Conservation (phyloP, 805 yeast species). For the Starmerella stigmatis region DNA sequence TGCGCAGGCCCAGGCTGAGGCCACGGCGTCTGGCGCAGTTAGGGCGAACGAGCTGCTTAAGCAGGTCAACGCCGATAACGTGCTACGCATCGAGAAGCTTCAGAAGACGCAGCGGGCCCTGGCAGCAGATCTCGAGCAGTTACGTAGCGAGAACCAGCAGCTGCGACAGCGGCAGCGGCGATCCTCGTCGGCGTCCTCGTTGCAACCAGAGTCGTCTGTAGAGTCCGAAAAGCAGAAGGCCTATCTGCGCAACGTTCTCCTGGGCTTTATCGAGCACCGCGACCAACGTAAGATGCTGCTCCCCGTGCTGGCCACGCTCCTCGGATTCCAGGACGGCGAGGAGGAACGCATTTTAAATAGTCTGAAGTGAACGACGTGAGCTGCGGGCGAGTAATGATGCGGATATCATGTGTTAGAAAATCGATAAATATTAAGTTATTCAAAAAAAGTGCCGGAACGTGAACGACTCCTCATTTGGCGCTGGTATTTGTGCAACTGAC, state of each 20-base stretch:
- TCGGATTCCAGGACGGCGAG: constrained; percentile 59
- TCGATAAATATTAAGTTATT: neutral
- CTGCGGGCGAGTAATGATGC: no score
- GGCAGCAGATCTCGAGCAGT: constrained; percentile 28
- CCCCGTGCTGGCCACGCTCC: constrained; percentile 72
- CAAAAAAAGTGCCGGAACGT: neutral
- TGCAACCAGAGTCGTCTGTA: constrained; percentile 1
- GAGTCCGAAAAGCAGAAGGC: constrained; percentile 44
- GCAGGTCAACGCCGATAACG: constrained; percentile 31
- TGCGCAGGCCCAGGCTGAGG: constrained; percentile 16
- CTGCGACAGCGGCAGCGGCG: constrained; percentile 8
- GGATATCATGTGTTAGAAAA: neutral
- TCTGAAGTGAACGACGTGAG: constrained; percentile 40
- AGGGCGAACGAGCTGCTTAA: constrained; percentile 29
- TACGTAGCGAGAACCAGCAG: constrained; percentile 25
- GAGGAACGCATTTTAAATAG: constrained; percentile 47
- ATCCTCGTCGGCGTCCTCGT: constrained; percentile 3
- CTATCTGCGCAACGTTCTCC: constrained; percentile 76
- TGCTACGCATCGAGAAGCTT: constrained; percentile 30
- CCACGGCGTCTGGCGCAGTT: constrained; percentile 24
- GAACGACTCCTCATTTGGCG: neutral
- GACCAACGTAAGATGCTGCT: constrained; percentile 81
- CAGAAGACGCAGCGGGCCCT: constrained; percentile 30
- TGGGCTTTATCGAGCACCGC: constrained; percentile 82
- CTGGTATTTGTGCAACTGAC: neutral